Percentiles rank a stretch among this genome's conserved stretches.
phyloP scores from a whole-genome alignment of 192 early-diverging fungal species.

The Mortierella hygrophila region DNA sequence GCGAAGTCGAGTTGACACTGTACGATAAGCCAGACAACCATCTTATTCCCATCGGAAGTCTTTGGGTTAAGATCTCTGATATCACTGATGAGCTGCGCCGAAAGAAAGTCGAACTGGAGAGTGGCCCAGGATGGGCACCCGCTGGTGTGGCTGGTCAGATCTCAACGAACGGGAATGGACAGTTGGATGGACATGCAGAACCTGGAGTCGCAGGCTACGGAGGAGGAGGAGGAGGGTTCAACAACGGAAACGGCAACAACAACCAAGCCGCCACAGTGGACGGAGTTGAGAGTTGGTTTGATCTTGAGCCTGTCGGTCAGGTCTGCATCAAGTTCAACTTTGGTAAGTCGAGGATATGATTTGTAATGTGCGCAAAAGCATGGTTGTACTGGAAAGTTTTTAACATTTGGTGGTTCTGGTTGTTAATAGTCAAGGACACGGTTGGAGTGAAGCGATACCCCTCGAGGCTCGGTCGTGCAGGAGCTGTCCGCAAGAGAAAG shows the following conservation, averaged over 20 bases:
- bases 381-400: no score
- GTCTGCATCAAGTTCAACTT: slow-evolving; percentile 90
- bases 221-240: slow-evolving; percentile 12
- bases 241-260: slow-evolving; percentile 39
- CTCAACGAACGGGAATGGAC: slow-evolving; percentile 19
- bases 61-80: slow-evolving; percentile 96
- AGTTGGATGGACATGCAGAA: slow-evolving; percentile 9
- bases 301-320: slow-evolving; percentile 95
- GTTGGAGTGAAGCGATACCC: slow-evolving; percentile 64
- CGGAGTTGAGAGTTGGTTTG: slow-evolving; percentile 86
- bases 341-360: slow-evolving; percentile 53
- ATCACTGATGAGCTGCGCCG: slow-evolving; percentile 89
- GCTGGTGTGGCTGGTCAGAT: slow-evolving; percentile 56
- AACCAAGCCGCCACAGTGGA: slow-evolving; percentile 52
- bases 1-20: slow-evolving; percentile 93
- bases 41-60: slow-evolving; percentile 81
- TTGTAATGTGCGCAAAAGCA: not conserved
- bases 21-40: slow-evolving; percentile 84
- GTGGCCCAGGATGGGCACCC: slow-evolving; percentile 67
- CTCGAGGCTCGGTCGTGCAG: slow-evolving; percentile 79
- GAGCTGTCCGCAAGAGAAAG: slow-evolving; percentile 81
- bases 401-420: not conserved
- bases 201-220: not conserved
- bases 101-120: slow-evolving; percentile 75
- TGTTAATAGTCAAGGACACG: slow-evolving; percentile 61